Percentiles rank a stretch among this genome's conserved stretches.
These are phyloP conservation scores for Naegleria lovaniensis DNA, from an alignment of 208 protist species.

Conservation along the genomic window DNA sequence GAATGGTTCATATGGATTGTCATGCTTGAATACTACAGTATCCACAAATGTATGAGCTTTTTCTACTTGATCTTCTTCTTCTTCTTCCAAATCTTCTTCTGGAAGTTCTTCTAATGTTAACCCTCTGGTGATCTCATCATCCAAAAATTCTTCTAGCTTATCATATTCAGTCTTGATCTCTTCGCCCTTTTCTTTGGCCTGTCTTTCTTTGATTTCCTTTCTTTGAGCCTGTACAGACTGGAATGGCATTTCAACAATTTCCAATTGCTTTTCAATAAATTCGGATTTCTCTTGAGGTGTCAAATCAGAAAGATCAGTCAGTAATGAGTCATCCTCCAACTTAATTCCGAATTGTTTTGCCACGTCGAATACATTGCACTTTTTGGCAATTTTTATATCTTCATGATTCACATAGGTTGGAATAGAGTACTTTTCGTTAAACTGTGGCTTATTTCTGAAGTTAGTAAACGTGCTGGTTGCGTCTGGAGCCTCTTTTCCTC, in stretches of 20 bases:
- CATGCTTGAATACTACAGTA: neutral
- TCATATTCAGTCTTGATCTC: neutral
- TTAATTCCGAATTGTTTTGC: neutral
- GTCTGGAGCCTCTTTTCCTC: neutral
- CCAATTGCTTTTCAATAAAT: neutral
- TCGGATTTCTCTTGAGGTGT: neutral
- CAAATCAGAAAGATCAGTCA: neutral
- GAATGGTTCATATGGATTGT: neutral
- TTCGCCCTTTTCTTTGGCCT: neutral
- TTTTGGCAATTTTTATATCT: neutral
- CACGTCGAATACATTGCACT: neutral
- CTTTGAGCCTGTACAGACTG: neutral
- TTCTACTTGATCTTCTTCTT: neutral
- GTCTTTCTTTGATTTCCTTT: neutral
- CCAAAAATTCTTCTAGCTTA: neutral
- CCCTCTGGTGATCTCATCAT: neutral
- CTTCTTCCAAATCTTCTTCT: neutral
- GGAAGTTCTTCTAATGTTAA: neutral
- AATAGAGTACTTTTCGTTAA: neutral
- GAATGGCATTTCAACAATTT: neutral
- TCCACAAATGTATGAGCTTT: neutral
- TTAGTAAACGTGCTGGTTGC: neutral
- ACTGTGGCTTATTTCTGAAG: neutral
- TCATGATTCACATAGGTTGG: neutral
- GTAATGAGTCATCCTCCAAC: neutral